Percentiles rank a stretch among this genome's conserved stretches.
These are phyloP conservation scores for Yamadazyma nakazawae DNA, from an alignment of 805 yeast genomes.

Conservation along the genomic window DNA sequence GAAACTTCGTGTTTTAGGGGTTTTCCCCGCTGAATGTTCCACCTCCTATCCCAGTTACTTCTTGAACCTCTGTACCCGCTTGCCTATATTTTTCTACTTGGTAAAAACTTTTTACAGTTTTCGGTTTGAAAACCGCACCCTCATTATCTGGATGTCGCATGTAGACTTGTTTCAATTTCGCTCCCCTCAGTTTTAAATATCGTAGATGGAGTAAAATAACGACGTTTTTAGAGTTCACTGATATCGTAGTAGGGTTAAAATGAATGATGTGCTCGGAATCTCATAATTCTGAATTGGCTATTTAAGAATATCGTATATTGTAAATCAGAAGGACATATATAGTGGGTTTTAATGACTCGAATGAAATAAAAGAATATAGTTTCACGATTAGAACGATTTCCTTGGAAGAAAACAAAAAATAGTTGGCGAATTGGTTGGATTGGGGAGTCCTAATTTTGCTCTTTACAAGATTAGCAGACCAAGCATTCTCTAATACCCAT, in stretches of 20 bases:
- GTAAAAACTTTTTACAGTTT: too few species aligned
- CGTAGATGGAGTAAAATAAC: background rate
- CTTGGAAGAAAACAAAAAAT: slow-evolving; percentile 2
- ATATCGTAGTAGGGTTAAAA: slow-evolving; percentile 1
- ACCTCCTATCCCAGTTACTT: too few species aligned
- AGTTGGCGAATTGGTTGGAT: too few species aligned
- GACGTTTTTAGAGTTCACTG: background rate
- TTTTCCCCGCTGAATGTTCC: too few species aligned
- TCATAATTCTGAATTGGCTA: background rate
- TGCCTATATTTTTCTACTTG: too few species aligned
- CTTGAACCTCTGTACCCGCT: too few species aligned
- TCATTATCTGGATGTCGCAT: slow-evolving; percentile 6
- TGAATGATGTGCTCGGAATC: background rate
- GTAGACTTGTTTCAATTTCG: slow-evolving; percentile 3
- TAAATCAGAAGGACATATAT: background rate
- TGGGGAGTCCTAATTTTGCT: too few species aligned
- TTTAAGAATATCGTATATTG: slow-evolving; percentile 3
- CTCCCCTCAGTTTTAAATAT: background rate
- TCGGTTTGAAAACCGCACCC: slow-evolving; percentile 3
- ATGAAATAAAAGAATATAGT: background rate
- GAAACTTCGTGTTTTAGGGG: too few species aligned
- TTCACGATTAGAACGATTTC: background rate
- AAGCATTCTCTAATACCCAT: too few species aligned
- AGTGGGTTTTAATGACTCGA: background rate
- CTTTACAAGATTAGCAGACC: too few species aligned